Conservation (phyloP, 108 stramenopile species). For the Nitzschia putrida region DNA sequence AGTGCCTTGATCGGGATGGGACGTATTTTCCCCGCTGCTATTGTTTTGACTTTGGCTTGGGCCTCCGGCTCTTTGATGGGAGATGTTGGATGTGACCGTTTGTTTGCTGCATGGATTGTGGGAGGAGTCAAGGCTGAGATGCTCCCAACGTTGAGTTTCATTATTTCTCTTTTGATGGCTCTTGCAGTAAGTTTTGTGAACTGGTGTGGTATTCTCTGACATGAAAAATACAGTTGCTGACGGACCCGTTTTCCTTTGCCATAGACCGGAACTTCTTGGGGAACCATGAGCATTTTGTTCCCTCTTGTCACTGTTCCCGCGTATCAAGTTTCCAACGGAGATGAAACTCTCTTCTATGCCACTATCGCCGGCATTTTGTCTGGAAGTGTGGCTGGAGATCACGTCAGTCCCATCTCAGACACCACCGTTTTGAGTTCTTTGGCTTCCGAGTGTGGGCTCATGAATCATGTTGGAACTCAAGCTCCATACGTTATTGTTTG, state of each 20-base stretch:
- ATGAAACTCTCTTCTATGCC: constrained; percentile 58
- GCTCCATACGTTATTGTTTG: constrained; percentile 63
- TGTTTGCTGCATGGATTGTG: constrained; percentile 53
- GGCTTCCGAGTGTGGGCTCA: constrained; percentile 56
- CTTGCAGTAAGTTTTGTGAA: constrained; percentile 40
- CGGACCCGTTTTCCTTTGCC: neutral
- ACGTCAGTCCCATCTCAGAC: constrained; percentile 70
- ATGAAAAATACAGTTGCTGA: neutral
- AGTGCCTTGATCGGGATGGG: constrained; percentile 62
- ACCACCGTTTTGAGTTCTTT: constrained; percentile 72
- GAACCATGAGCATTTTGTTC: constrained; percentile 77
- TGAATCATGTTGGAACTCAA: constrained; percentile 68
- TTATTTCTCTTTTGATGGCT: constrained; percentile 64
- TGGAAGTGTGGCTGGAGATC: constrained; percentile 76
- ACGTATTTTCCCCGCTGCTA: constrained; percentile 55
- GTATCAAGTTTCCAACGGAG: constrained; percentile 50
- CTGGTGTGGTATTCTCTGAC: neutral
- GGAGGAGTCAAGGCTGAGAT: constrained; percentile 36
- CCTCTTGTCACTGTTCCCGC: constrained; percentile 60
- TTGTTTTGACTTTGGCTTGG: constrained; percentile 70
- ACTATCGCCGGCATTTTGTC: constrained; percentile 51
- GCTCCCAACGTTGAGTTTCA: constrained; percentile 64
- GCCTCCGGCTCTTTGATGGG: constrained; percentile 62
- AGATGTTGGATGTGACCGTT: constrained; percentile 57
- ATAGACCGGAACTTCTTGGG: constrained; percentile 66